Evolutionary conservation across 78 protist species (phyloP), one percentile per base, ranked within the genome.

Genomic region (Emiliania huxleyi): DNA sequence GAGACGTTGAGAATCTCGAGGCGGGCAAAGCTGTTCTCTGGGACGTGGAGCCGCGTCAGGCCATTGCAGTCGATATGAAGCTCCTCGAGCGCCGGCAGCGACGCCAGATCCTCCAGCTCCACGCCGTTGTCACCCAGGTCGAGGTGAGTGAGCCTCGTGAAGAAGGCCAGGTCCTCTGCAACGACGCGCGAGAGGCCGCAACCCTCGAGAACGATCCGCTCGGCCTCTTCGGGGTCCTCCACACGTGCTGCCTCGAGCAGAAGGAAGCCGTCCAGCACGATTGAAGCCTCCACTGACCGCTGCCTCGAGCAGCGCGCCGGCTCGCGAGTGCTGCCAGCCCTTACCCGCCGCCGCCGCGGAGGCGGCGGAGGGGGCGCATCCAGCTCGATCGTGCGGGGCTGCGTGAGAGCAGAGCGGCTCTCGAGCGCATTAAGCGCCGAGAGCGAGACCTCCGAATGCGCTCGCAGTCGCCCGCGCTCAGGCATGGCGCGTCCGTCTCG

Each of bases 31-130:
- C 42, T 56, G 19, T 25, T 56, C 22, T 33, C 15, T 1, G 89
- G 89, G 5, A 42, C 1, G 6, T 0, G 23, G 6, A 81, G 3
- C 35, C 5, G 25, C 2, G 38, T 44, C 26, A 81, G 0, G 19
- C 89, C 89, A 22, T 81, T 81, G 89, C 89, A 81, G 89, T 81
- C 89, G 11, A 81, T 4, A 38, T 81, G 89, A 5, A 81, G 56
- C 55, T 81, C 89, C 40, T 44, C 5, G n/a, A 81, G 89, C 29
- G 38, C 38, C 11, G 89, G 89, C 56, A 81, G 19, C 22, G 0
- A 23, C 29, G 56, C 55, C 23, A 81, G 89, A 21, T 0, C 4
- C 38, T 1, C 48, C 18, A 81, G 89, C 89, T 81, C 37, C 42
- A 81, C 48, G 0, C 19, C 56, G 37, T 81, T 81, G 55, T 81